Percentiles rank a stretch among this genome's conserved stretches.
Evolutionary conservation across 2,329 filamentous ascomycete species (phyloP).

Genomic region (Arthrocladium fulminans): DNA sequence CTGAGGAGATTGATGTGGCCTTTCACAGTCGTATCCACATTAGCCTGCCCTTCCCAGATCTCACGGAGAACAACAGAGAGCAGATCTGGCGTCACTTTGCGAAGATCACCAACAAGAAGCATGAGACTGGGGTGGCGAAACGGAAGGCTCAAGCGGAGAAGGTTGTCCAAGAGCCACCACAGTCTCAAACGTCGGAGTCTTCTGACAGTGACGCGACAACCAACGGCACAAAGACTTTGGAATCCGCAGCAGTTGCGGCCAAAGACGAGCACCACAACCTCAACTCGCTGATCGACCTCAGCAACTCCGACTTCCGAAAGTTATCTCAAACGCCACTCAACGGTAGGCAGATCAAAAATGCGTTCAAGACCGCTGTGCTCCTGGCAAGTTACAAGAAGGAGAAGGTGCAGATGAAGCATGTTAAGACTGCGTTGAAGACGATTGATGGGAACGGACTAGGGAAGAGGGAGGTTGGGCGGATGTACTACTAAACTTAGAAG

Average conservation of each 20-base stretch:
- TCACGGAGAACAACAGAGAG: slow-evolving; percentile 9
- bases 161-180: background rate
- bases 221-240: slow-evolving; percentile 5
- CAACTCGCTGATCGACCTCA: slow-evolving; percentile 2
- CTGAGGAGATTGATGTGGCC: slow-evolving; percentile 42
- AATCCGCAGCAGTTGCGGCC: background rate
- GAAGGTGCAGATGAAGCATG: slow-evolving; percentile 9
- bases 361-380: slow-evolving; percentile 29
- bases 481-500: slow-evolving; percentile 2
- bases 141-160: background rate
- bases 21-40: slow-evolving; percentile 25
- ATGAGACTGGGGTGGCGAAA: slow-evolving; percentile 8
- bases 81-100: slow-evolving; percentile 9
- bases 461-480: slow-evolving; percentile 7
- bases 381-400: slow-evolving; percentile 22
- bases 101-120: slow-evolving; percentile 7
- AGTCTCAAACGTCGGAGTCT: background rate
- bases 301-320: slow-evolving; percentile 5
- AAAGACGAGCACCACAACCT: background rate
- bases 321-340: slow-evolving; percentile 26
- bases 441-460: slow-evolving; percentile 8
- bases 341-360: slow-evolving; percentile 31
- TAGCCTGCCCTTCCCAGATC: slow-evolving; percentile 27
- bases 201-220: background rate
- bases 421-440: slow-evolving; percentile 9